These are phyloP conservation scores for Colletotrichum caudatum DNA, from an alignment of 2,329 filamentous ascomycete species.

Conservation along the genomic window DNA sequence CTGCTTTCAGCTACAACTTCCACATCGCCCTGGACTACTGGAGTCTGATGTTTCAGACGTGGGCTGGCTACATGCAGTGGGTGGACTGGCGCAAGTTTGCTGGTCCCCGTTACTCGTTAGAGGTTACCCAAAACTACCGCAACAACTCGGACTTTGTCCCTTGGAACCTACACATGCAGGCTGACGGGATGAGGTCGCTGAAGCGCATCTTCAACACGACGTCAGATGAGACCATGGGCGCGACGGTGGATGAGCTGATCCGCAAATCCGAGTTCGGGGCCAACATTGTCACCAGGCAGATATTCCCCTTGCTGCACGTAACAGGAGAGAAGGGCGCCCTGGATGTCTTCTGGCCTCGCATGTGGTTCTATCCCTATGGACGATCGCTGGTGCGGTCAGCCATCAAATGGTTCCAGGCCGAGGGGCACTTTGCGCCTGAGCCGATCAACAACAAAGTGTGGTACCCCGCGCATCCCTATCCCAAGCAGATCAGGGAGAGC, in stretches of 20 bases:
- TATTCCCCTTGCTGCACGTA: conserved; percentile 55
- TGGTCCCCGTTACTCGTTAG: conserved; percentile 45
- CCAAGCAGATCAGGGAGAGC: conserved; percentile 29
- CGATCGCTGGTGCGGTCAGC: conserved; percentile 48
- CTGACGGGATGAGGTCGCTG: conserved; percentile 47
- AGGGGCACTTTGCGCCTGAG: conserved; percentile 45
- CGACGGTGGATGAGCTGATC: conserved; percentile 49
- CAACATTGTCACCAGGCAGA: conserved; percentile 53
- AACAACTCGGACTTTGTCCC: conserved; percentile 47
- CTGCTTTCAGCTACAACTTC: conserved; percentile 44
- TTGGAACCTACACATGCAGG: conserved; percentile 50
- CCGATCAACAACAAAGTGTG: conserved; percentile 51
- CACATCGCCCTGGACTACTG: conserved; percentile 57
- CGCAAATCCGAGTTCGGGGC: conserved; percentile 50
- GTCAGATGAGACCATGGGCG: conserved; percentile 46
- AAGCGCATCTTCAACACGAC: conserved; percentile 50
- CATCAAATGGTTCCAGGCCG: conserved; percentile 44
- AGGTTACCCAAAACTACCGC: conserved; percentile 42
- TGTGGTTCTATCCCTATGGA: conserved; percentile 55
- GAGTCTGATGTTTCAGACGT: conserved; percentile 55
- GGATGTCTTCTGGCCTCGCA: conserved; percentile 49
- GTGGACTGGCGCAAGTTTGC: conserved; percentile 51
- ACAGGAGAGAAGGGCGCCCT: conserved; percentile 53
- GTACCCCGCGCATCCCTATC: conserved; percentile 43
- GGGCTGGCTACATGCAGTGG: conserved; percentile 52